Conservation (phyloP, 2,329 filamentous ascomycete species). For the Calonectria multiphialidica region DNA sequence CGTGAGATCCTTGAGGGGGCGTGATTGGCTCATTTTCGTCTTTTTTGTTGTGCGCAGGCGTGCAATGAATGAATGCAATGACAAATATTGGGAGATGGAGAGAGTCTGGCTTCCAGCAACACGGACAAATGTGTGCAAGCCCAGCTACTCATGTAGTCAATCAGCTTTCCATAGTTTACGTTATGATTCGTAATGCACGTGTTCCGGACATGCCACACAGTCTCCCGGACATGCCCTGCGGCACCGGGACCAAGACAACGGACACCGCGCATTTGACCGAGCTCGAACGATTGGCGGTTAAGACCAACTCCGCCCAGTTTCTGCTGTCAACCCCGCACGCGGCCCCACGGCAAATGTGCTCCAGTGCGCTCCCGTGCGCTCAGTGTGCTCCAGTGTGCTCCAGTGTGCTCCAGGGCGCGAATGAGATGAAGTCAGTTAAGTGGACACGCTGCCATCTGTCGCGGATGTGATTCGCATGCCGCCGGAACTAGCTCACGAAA, state of each 20-base stretch:
- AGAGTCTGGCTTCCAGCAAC: neutral
- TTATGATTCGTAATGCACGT: conserved; percentile 11
- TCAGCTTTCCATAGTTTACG: neutral
- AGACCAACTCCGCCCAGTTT: conserved; percentile 4
- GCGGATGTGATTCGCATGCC: neutral
- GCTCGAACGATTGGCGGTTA: conserved; percentile 3
- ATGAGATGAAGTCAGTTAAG: neutral
- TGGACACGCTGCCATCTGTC: neutral
- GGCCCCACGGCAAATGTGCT: neutral
- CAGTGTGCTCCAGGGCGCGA: neutral
- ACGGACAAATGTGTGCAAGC: neutral
- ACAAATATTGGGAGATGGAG: neutral
- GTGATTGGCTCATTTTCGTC: conserved; percentile 11
- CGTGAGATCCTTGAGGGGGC: conserved; percentile 64
- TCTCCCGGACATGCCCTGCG: neutral
- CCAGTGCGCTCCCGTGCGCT: too few species aligned
- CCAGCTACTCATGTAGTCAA: neutral
- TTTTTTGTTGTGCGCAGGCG: neutral
- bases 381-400: neutral
- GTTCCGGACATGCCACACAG: neutral
- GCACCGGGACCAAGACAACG: neutral
- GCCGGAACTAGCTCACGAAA: neutral
- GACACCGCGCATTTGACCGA: neutral
- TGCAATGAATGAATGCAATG: neutral
- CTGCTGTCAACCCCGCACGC: conserved; percentile 7